These are phyloP conservation scores for Sisymbrium altissimum DNA, from an alignment of 345 rosid genomes.

Conservation along the genomic window DNA sequence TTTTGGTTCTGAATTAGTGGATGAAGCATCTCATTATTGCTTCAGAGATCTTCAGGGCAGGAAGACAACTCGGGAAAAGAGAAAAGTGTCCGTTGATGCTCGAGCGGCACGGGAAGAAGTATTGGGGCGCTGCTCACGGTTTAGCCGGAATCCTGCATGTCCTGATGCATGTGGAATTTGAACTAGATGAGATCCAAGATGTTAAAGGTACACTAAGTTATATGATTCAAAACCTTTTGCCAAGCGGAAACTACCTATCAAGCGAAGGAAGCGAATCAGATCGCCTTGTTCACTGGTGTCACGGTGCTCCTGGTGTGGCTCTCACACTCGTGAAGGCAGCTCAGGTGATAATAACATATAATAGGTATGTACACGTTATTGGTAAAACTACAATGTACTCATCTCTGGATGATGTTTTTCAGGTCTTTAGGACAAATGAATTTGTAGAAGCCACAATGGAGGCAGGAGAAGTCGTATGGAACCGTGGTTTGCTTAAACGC, in stretches of 20 bases:
- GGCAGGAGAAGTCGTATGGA: constrained; percentile 64
- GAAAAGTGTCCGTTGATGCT: constrained; percentile 55
- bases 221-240: constrained; percentile 51
- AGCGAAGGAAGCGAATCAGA: constrained; percentile 49
- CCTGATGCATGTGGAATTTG: constrained; percentile 55
- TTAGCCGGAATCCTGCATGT: constrained; percentile 67
- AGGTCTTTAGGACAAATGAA: constrained; percentile 49
- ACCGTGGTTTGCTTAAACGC: constrained; percentile 58
- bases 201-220: constrained; percentile 50
- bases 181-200: constrained; percentile 56
- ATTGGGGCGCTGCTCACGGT: constrained; percentile 82
- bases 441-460: constrained; percentile 56
- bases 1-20: not conserved
- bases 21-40: not conserved
- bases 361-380: not conserved
- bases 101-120: constrained; percentile 67
- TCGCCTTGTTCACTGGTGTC: constrained; percentile 74
- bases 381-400: not conserved
- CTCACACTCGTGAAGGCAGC: constrained; percentile 65
- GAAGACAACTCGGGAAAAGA: constrained; percentile 38
- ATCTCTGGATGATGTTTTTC: not conserved
- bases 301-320: constrained; percentile 70
- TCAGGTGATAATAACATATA: constrained; percentile 34
- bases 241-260: constrained; percentile 58
- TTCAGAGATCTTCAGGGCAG: constrained; percentile 43